Base-by-base conservation (phyloP, 306 rosid species). In the Castanospermum australe region DNA sequence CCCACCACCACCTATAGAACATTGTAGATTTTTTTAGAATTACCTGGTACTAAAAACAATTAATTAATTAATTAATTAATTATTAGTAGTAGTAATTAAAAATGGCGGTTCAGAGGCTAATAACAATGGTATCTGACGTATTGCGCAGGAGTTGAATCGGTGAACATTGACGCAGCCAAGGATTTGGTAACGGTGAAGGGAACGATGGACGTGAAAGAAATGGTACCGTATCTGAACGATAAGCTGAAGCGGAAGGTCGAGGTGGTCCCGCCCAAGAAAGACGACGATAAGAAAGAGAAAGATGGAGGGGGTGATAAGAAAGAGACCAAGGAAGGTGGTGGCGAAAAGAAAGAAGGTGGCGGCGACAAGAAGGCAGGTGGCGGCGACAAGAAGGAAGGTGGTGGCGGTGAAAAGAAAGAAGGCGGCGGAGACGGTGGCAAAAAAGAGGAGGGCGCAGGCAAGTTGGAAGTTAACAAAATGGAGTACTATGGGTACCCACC, bases 141-240 rank as follows among this genome's bases (percentile, higher is more conserved):
- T 8, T 38, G 22, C 12, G 44, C 90, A 94, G 98, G 99, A 30
- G 93, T 92, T 70, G 90, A 85, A 8, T 50, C 87, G 22, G 97
- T 92, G 20, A 63, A 51, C 22, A 6, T 84, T 2, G 97, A 92
- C 30, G 87, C 20, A 35, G 76, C 41, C 6, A 94, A 94, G 25
- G 97, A 94, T 25, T 75, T 89, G 56, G 95, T 94, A 4, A 87
- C 85, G 0, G 87, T 92, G n/a, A 87, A 78, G 41, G 99, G 99
- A 55, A 65, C 82, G 0, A 87, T 92, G 91, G 95, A 88, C 11
- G 79, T 15, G 6, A 88, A 88, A 59, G 88, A 67, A 1, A 81
- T 92, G 11, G 83, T 81, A 5, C 75, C 93, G 0, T 89, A 84
- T 51, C 76, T 94, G 64, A 75, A 18, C 0, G 86, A 75, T 22